Percentiles rank a stretch among this genome's conserved stretches.
Evolutionary conservation across 768 basidiomycete species (phyloP).

Genomic region (Phylloporus sp.): DNA sequence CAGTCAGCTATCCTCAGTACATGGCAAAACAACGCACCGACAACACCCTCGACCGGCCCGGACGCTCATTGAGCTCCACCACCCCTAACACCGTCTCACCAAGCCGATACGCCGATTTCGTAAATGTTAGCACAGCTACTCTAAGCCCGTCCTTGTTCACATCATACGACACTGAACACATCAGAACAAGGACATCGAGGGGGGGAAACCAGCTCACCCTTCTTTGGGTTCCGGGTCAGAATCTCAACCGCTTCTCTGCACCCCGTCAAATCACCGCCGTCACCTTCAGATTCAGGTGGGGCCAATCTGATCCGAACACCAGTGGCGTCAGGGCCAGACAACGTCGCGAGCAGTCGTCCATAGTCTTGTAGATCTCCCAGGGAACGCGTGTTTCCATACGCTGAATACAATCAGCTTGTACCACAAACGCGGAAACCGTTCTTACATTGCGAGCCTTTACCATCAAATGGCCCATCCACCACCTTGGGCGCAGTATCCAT

Average conservation of each 20-base stretch:
- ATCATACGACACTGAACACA: constrained; percentile 79
- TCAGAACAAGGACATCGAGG: not conserved
- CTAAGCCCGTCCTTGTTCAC: constrained; percentile 89
- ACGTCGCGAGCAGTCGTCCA: constrained; percentile 48
- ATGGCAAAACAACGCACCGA: constrained; percentile 50
- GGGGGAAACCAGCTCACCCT: too few relatives aligned
- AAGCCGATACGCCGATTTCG: constrained; percentile 85
- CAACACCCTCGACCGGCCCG: constrained; percentile 70
- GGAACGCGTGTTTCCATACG: constrained; percentile 20
- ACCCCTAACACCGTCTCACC: constrained; percentile 92
- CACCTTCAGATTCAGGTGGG: constrained; percentile 37
- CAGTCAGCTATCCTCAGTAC: not conserved
- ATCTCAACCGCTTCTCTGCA: constrained; percentile 90
- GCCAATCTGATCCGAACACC: constrained; percentile 24
- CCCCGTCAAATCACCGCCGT: constrained; percentile 43
- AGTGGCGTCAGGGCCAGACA: constrained; percentile 35
- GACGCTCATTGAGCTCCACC: constrained; percentile 77
- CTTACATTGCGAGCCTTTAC: constrained; percentile 15
- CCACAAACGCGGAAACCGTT: not conserved
- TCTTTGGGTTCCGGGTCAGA: constrained; percentile 83
- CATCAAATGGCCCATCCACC: constrained; percentile 20
- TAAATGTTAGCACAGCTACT: constrained; percentile 88
- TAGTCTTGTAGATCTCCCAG: constrained; percentile 51
- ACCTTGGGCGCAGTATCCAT: constrained; percentile 27
- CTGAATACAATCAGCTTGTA: constrained; percentile 10